These are phyloP conservation scores for Funneliformis caledonium DNA, from an alignment of 371 early-diverging fungal species.

Conservation along the genomic window DNA sequence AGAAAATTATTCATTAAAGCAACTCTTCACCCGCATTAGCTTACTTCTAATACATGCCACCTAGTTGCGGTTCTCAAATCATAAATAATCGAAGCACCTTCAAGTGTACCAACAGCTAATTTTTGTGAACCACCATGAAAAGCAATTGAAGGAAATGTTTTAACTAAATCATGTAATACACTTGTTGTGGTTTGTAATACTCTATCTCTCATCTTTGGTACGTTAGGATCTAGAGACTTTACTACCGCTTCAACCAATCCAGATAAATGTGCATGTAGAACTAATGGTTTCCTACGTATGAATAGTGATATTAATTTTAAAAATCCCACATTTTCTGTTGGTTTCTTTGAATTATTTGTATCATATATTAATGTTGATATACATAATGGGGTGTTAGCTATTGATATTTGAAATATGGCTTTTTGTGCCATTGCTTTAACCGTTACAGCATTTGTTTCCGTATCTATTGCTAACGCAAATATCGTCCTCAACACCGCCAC, in stretches of 20 bases:
- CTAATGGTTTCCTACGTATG: slow-evolving; percentile 73
- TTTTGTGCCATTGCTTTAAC: slow-evolving; percentile 66
- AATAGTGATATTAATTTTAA: slow-evolving; percentile 75
- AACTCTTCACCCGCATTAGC: background rate
- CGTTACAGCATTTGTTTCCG: slow-evolving; percentile 45
- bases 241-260: slow-evolving; percentile 80
- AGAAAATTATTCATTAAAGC: background rate
- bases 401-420: slow-evolving; percentile 78
- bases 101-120: slow-evolving; percentile 77
- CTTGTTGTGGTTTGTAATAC: slow-evolving; percentile 72
- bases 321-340: slow-evolving; percentile 60
- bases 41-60: slow-evolving; percentile 73
- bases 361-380: slow-evolving; percentile 77
- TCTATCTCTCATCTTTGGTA: slow-evolving; percentile 72
- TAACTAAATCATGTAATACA: slow-evolving; percentile 79
- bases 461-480: slow-evolving; percentile 60
- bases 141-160: slow-evolving; percentile 74
- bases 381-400: slow-evolving; percentile 69
- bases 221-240: slow-evolving; percentile 83
- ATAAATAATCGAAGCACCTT: slow-evolving; percentile 80
- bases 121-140: slow-evolving; percentile 81
- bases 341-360: slow-evolving; percentile 68
- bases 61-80: slow-evolving; percentile 86
- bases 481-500: slow-evolving; percentile 71
- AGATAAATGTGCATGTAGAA: slow-evolving; percentile 66